phyloP scores from a whole-genome alignment of 257 asterid species.

The Rhazya stricta region DNA sequence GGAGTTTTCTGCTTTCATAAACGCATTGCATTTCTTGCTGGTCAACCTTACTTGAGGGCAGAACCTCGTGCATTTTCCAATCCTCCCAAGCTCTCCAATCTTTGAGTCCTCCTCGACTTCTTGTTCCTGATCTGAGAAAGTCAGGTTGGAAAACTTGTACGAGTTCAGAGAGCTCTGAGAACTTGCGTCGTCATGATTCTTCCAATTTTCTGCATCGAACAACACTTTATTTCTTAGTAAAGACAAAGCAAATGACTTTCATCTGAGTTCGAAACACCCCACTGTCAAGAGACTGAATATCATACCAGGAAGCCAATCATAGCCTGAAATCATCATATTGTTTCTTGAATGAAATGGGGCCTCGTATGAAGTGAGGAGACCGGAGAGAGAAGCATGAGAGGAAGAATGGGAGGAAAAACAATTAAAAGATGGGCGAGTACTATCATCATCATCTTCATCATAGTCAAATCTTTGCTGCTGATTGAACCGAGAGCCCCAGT shows the following conservation, averaged over 20 bases:
- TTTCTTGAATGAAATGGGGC: slow-evolving; percentile 18
- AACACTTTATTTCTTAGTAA: not conserved
- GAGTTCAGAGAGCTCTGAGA: slow-evolving; percentile 53
- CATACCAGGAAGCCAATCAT: slow-evolving; percentile 48
- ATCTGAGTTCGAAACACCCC: no score
- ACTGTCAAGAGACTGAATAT: not conserved
- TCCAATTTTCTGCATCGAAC: slow-evolving; percentile 36
- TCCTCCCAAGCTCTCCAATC: slow-evolving; percentile 26
- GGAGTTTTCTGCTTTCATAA: not conserved
- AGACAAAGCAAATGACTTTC: not conserved
- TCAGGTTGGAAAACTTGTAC: slow-evolving; percentile 30
- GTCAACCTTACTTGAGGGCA: slow-evolving; percentile 33
- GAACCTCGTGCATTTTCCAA: slow-evolving; percentile 45
- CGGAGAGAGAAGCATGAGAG: slow-evolving; percentile 52
- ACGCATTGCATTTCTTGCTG: not conserved
- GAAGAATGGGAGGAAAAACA: slow-evolving; percentile 49
- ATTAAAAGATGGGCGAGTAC: slow-evolving; percentile 43
- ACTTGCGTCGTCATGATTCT: slow-evolving; percentile 41
- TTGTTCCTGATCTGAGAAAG: slow-evolving; percentile 28
- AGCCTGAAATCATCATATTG: slow-evolving; percentile 9
- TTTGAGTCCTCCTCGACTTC: slow-evolving; percentile 13
- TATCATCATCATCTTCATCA: slow-evolving; percentile 39
- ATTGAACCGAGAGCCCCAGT: slow-evolving; percentile 22
- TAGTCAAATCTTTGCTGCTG: slow-evolving; percentile 45
- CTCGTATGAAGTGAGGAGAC: slow-evolving; percentile 23